These are phyloP conservation scores for Tetragonia tetragonoides DNA, from an alignment of 148 eudicot genomes.

Conservation along the genomic window DNA sequence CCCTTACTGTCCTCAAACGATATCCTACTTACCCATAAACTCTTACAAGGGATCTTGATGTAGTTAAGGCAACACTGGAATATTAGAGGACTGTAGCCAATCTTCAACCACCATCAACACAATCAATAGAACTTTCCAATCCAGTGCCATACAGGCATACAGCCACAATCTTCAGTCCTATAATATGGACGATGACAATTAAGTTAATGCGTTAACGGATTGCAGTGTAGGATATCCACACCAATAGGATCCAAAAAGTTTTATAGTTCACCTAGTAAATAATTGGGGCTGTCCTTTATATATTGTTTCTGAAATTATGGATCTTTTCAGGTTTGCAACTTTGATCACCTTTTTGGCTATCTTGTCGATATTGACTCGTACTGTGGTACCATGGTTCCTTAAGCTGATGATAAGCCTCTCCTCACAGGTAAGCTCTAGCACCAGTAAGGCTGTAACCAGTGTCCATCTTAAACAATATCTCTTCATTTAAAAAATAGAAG, in stretches of 20 bases:
- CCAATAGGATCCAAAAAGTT: background rate
- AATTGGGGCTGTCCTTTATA: too few relatives aligned
- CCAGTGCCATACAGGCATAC: too few relatives aligned
- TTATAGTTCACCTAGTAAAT: background rate
- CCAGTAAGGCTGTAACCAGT: background rate
- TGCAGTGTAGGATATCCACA: slow-evolving; percentile 1
- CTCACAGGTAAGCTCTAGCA: slow-evolving; percentile 51
- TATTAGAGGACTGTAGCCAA: too few relatives aligned
- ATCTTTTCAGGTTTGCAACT: slow-evolving; percentile 55
- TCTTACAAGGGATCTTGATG: background rate
- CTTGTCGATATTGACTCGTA: slow-evolving; percentile 62
- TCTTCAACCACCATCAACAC: too few relatives aligned
- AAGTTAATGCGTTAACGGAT: background rate
- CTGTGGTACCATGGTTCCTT: slow-evolving; percentile 76
- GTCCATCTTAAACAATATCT: slow-evolving; percentile 1
- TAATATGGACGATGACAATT: background rate
- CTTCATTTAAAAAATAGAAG: too few relatives aligned
- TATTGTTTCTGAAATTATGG: background rate
- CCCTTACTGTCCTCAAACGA: background rate
- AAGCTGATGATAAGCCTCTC: slow-evolving; percentile 90
- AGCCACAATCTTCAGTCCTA: background rate
- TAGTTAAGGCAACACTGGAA: too few relatives aligned
- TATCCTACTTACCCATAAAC: background rate
- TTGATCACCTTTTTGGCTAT: slow-evolving; percentile 67
- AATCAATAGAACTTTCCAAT: too few relatives aligned